Percentiles rank a stretch among this genome's conserved stretches.
phyloP scores from a whole-genome alignment of 352 stramenopile genomes.

The Pythium apleroticum region DNA sequence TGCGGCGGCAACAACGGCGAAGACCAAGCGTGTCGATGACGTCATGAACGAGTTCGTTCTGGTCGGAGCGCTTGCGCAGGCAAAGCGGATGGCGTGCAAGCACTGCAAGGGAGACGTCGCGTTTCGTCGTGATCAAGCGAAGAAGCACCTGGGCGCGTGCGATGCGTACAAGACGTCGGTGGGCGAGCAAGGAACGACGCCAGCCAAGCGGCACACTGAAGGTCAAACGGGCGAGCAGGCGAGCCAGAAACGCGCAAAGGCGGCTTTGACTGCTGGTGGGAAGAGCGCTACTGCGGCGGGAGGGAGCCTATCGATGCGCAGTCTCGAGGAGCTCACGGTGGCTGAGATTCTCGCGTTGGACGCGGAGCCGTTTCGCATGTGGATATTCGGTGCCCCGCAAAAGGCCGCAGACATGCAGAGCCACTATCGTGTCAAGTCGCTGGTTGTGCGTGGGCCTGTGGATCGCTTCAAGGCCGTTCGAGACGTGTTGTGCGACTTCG shows the following conservation, averaged over 20 bases:
- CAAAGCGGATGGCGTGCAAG: conserved; percentile 12
- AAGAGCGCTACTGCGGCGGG: background rate
- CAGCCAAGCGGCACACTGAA: background rate
- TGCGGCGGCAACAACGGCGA: background rate
- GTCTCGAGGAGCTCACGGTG: background rate
- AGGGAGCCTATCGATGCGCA: background rate
- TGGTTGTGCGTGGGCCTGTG: conserved; percentile 1
- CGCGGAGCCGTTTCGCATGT: background rate
- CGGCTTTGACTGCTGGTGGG: background rate
- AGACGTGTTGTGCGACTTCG: background rate
- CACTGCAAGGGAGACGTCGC: conserved; percentile 14
- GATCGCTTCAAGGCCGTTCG: conserved; percentile 12
- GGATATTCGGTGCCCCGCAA: conserved; percentile 18
- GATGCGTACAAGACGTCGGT: conserved; percentile 13
- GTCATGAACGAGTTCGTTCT: conserved; percentile 24
- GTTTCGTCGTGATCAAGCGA: background rate
- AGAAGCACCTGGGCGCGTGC: conserved; percentile 18
- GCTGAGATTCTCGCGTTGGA: conserved; percentile 8
- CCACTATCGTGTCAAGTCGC: background rate
- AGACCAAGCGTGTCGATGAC: too few species aligned
- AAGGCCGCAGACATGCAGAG: conserved; percentile 12
- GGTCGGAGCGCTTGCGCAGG: background rate
- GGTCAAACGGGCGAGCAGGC: background rate
- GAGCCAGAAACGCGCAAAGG: background rate
- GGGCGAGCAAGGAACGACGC: background rate